Evolutionary conservation across 2,329 filamentous ascomycete genomes (phyloP).

Genomic region (Zarea fungicola): DNA sequence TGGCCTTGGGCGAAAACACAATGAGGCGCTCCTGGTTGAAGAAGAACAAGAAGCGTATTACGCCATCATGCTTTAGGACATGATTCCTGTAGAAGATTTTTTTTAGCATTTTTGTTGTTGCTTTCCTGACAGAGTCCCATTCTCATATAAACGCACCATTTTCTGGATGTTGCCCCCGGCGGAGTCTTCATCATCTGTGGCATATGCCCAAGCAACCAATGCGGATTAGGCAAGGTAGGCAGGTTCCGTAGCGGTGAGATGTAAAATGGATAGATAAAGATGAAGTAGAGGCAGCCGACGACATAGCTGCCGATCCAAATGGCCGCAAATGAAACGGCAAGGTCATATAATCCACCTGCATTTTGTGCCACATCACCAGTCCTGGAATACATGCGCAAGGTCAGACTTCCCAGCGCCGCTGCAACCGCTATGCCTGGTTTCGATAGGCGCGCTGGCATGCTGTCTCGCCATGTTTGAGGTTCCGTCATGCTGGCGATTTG

Average conservation of each 20-base stretch:
- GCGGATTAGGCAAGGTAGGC: constrained; percentile 36
- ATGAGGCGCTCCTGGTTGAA: constrained; percentile 61
- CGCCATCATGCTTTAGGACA: constrained; percentile 63
- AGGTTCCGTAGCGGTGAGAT: constrained; percentile 39
- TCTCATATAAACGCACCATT: constrained; percentile 47
- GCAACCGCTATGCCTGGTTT: neutral
- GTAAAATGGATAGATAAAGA: constrained; percentile 38
- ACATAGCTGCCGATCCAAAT: constrained; percentile 27
- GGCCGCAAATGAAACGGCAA: constrained; percentile 29
- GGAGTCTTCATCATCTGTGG: constrained; percentile 32
- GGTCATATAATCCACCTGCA: too few species aligned
- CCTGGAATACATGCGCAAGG: constrained; percentile 1
- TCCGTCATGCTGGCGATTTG: neutral
- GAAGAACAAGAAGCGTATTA: constrained; percentile 61
- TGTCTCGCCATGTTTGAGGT: neutral
- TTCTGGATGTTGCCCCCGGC: constrained; percentile 39
- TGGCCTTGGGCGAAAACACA: constrained; percentile 55
- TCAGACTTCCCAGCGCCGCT: neutral
- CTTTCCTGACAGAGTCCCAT: neutral
- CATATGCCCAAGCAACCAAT: constrained; percentile 46
- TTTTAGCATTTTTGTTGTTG: constrained; percentile 53
- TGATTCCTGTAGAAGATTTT: too few species aligned
- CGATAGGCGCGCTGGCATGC: neutral
- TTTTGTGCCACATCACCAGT: too few species aligned
- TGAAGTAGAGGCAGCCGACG: constrained; percentile 26